phyloP scores from a whole-genome alignment of 2,329 filamentous ascomycete species.

The Aspergillus carbonarius region DNA sequence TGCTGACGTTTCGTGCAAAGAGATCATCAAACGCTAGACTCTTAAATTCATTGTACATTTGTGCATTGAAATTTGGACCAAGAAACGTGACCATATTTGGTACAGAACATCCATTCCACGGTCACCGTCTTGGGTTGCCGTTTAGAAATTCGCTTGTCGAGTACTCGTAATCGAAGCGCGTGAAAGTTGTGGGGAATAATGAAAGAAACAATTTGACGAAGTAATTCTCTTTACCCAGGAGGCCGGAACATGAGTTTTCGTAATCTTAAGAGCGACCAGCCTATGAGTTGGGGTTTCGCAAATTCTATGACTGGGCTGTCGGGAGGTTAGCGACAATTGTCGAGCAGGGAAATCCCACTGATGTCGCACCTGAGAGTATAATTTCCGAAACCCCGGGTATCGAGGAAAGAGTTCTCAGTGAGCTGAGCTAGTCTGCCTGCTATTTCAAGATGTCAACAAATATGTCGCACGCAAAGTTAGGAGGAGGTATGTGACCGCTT shows the following conservation, averaged over 20 bases:
- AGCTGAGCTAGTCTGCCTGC: slow-evolving; percentile 1
- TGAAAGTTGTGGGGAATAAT: slow-evolving; percentile 24
- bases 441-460: slow-evolving; percentile 11
- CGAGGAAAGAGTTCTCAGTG: not conserved
- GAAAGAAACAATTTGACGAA: slow-evolving; percentile 28
- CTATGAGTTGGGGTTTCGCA: not conserved
- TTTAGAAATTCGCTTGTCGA: slow-evolving; percentile 49
- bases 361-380: not conserved
- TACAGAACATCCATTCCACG: slow-evolving; percentile 63
- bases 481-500: slow-evolving; percentile 22
- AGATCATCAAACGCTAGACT: slow-evolving; percentile 65
- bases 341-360: not conserved
- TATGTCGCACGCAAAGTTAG: slow-evolving; percentile 18
- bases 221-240: slow-evolving; percentile 53
- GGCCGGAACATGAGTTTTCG: slow-evolving; percentile 25
- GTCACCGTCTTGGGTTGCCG: slow-evolving; percentile 36
- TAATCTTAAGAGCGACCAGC: not conserved
- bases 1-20: slow-evolving; percentile 48
- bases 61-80: slow-evolving; percentile 71
- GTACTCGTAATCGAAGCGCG: slow-evolving; percentile 47
- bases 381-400: not conserved
- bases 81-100: slow-evolving; percentile 72
- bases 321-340: slow-evolving; percentile 2
- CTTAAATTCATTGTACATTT: slow-evolving; percentile 75
- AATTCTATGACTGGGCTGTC: slow-evolving; percentile 5